A percentile compares a stretch with the other conserved stretches of the same genome.
These are phyloP conservation scores for Amyloporia xantha DNA, from an alignment of 768 basidiomycete species.

Conservation along the genomic window DNA sequence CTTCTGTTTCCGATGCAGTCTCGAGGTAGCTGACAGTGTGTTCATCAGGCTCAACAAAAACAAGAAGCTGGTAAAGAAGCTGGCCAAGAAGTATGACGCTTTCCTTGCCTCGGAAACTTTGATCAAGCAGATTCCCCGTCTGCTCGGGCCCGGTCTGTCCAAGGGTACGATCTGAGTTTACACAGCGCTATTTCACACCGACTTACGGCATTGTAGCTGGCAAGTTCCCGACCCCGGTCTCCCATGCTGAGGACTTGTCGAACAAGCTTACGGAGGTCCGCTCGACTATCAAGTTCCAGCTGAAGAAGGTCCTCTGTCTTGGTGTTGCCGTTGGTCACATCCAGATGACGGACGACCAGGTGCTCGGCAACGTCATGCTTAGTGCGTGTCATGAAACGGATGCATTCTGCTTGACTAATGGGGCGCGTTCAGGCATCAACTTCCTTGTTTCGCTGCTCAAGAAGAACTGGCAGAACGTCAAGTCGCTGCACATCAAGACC, in stretches of 20 bases:
- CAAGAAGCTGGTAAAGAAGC: constrained; percentile 99
- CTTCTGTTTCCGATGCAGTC: too few relatives aligned
- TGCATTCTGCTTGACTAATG: too few relatives aligned
- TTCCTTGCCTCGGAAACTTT: constrained; percentile 96
- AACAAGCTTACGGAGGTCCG: constrained; percentile 94
- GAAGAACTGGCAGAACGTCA: constrained; percentile 99
- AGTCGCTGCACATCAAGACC: constrained; percentile 96
- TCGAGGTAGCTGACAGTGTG: too few relatives aligned
- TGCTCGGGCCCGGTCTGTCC: constrained; percentile 98
- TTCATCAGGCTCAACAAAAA: constrained; percentile 87
- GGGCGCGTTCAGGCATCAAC: constrained; percentile 91
- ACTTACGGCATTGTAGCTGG: constrained; percentile 62
- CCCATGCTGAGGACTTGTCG: constrained; percentile 81
- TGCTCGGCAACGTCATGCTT: constrained; percentile 96
- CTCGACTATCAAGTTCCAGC: constrained; percentile 99
- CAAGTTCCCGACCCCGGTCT: constrained; percentile 98
- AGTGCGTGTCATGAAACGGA: too few relatives aligned
- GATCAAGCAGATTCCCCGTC: constrained; percentile 99
- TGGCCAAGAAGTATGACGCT: constrained; percentile 99
- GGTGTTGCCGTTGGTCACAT: constrained; percentile 98
- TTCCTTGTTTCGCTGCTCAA: constrained; percentile 98
- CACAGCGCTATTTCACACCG: not conserved
- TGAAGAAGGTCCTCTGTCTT: constrained; percentile 98
- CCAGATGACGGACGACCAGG: constrained; percentile 96
- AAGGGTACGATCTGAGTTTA: constrained; percentile 61